Base-by-base conservation (phyloP, 2,329 filamentous ascomycete genomes). In the Ascochyta rabiei region DNA sequence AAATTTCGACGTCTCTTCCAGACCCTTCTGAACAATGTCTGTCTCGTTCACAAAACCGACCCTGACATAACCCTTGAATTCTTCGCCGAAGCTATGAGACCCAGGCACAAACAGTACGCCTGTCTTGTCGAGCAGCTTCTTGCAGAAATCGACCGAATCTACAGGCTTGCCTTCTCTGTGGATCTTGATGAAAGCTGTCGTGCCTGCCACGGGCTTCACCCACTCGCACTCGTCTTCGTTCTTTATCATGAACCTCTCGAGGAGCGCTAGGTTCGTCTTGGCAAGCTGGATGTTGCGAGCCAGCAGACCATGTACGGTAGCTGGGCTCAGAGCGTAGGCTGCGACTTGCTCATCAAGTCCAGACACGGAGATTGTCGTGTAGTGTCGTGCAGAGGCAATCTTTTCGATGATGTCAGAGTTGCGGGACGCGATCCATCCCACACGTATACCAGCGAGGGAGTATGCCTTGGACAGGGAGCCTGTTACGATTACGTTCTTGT, bases 381-480 rank as follows among this genome's bases (percentile, higher is more conserved):
- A 96, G 72, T 95, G 88, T 35, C 91, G 81, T 1, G 87, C 86
- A 13, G 79, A 75, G 10, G 87, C 85, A 58, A 89, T 81, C 13
- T 81, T 78, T 45, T 86, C 82, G 48, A 93, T 82, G 51, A 96
- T 80, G 0, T 77, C 76, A 5, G 71, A 69, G 71, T 86, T 84
- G 23, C 85, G 84, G 13, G 87, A 88, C 3, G 89, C 90, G 53
- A 93, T 81, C 92, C 92, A 97, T 28, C 92, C 92, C 1, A 93
- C 76, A 0, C 91, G 86, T 57, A 96, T 87, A 2, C 92, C 91
- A 0, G 91, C 90, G 4, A 96, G 78, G 2, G 89, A 86, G 75
- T 91, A 96, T 0, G 90, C 89, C 76, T 96, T 96, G 23, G 89
- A 93, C 80, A 96, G 85, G 16, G 89, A 93, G 13, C 91, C 88